These are phyloP conservation scores for Codiaeum variegatum DNA, from an alignment of 441 rosid genomes.

Conservation along the genomic window DNA sequence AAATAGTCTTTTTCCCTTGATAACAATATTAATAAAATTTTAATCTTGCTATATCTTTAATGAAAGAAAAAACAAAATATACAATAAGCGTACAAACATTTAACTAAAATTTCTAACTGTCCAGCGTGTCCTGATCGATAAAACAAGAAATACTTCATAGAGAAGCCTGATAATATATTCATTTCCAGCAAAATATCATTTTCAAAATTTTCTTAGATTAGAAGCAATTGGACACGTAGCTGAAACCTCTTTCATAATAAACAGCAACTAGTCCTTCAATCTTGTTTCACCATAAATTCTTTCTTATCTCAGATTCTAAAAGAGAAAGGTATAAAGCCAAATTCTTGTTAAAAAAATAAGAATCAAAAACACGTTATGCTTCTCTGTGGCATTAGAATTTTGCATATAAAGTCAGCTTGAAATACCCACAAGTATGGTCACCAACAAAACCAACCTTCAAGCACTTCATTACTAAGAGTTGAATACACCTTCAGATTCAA, in stretches of 20 bases:
- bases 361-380: constrained; percentile 38
- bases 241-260: background rate
- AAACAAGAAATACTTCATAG: background rate
- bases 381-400: constrained; percentile 14
- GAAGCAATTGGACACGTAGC: constrained; percentile 2
- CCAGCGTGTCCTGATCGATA: background rate
- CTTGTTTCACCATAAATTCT: background rate
- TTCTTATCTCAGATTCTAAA: constrained; percentile 20
- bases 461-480: background rate
- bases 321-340: constrained; percentile 1
- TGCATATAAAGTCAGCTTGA: constrained; percentile 15
- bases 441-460: constrained; percentile 24
- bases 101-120: too few relatives aligned
- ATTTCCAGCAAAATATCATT: background rate
- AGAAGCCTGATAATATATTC: background rate
- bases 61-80: too few relatives aligned
- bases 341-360: constrained; percentile 2
- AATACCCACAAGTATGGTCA: constrained; percentile 29
- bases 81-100: too few relatives aligned
- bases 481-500: constrained; percentile 13
- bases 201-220: background rate
- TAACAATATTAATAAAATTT: too few relatives aligned
- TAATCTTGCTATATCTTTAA: too few relatives aligned
- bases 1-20: too few relatives aligned
- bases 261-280: background rate